A percentile compares a stretch with the other conserved stretches of the same genome.
Conservation (phyloP, 2,329 filamentous ascomycete species). For the Trichoderma koningii region DNA sequence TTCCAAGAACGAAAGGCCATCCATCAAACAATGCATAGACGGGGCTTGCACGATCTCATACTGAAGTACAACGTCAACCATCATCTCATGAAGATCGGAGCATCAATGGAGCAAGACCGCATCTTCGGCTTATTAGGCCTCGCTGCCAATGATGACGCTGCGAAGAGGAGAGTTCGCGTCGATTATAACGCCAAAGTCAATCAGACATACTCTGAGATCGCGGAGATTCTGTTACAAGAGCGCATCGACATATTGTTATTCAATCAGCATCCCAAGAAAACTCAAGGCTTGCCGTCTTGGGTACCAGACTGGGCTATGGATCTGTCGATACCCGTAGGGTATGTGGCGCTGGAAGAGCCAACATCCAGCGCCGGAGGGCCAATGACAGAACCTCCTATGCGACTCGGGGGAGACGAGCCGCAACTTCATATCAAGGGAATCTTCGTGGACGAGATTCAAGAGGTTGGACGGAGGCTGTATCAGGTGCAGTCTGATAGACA, state of each 20-base stretch:
- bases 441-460: constrained; percentile 31
- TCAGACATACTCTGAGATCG: constrained; percentile 32
- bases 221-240: constrained; percentile 31
- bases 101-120: constrained; percentile 37
- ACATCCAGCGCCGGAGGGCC: constrained; percentile 34
- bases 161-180: constrained; percentile 27
- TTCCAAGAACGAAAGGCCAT: constrained; percentile 38
- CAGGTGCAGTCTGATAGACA: neutral
- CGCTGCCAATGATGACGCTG: constrained; percentile 31
- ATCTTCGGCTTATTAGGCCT: constrained; percentile 40
- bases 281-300: constrained; percentile 38
- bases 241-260: constrained; percentile 38
- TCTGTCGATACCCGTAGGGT: constrained; percentile 35
- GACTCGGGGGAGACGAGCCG: constrained; percentile 21
- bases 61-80: constrained; percentile 39
- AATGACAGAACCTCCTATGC: neutral
- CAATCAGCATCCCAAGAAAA: constrained; percentile 35
- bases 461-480: constrained; percentile 31
- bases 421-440: constrained; percentile 32
- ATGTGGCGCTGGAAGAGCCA: constrained; percentile 32
- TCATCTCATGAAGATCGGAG: constrained; percentile 33
- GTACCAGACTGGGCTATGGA: constrained; percentile 41
- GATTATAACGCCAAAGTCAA: constrained; percentile 26
- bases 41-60: constrained; percentile 35
- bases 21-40: constrained; percentile 30